These are phyloP conservation scores for Adansonia digitata DNA, from an alignment of 345 rosid genomes.

Conservation along the genomic window DNA sequence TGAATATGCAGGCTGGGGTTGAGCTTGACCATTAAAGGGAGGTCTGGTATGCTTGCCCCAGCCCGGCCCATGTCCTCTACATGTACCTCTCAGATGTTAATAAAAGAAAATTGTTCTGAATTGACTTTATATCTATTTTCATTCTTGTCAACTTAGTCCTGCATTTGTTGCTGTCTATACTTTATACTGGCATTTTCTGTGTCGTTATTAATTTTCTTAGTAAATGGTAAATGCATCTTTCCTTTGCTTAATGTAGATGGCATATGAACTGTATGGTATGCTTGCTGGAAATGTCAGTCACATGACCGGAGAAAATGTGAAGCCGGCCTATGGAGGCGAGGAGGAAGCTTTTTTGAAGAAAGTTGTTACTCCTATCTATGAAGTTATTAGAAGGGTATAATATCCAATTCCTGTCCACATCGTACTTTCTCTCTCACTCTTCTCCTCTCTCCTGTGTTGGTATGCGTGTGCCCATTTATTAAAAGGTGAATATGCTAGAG, in stretches of 20 bases:
- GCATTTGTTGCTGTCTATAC: background rate
- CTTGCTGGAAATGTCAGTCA: constrained; percentile 98
- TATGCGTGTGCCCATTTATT: background rate
- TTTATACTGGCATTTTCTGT: background rate
- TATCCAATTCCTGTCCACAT: background rate
- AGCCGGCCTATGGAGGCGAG: constrained; percentile 97
- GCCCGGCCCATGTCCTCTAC: background rate
- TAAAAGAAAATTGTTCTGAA: background rate
- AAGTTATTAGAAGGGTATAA: constrained; percentile 70
- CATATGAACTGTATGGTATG: constrained; percentile 95
- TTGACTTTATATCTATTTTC: background rate
- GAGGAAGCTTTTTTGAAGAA: constrained; percentile 90
- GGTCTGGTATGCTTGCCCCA: background rate
- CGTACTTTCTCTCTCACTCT: background rate
- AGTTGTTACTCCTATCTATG: constrained; percentile 90
- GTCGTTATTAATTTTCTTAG: background rate
- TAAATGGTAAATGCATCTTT: constrained; percentile 1
- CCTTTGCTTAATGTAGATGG: constrained; percentile 60
- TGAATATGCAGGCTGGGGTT: background rate
- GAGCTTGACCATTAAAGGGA: background rate
- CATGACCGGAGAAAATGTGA: constrained; percentile 95
- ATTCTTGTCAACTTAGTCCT: background rate
- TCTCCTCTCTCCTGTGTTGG: background rate
- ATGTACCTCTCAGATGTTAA: background rate
- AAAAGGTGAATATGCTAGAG: background rate